Base-by-base conservation (phyloP, 305 asterid genomes). In the Stenogyne calaminthoides region DNA sequence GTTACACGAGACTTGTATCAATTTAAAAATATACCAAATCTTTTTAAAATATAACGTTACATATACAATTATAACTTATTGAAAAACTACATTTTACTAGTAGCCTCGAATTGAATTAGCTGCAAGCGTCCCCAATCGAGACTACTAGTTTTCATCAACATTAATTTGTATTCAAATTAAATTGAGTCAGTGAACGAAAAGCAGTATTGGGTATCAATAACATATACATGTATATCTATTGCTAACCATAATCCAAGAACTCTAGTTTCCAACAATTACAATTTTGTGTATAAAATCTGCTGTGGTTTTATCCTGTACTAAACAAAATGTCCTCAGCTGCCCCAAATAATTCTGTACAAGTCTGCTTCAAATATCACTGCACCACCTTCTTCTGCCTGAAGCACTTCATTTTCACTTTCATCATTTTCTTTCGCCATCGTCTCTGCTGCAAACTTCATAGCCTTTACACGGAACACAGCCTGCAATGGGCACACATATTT, bases 381-480 rank as follows among this genome's bases (percentile, higher is more conserved):
- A 2, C 5, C 22, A 7, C 44, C 58, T 75, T 49, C 80, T 85
- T 90, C 86, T 34, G 90, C 81, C 74, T 80, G 88, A 61, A 91
- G 81, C 29, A 82, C 81, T 76, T 83, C 76, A 9, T 57, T 64
- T 46, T 71, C 54, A 46, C 1, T 46, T n/a, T 14, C 88, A 40
- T 75, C 82, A 62, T 71, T 72, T 42, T 60, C 69, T 42, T 47
- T 73, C 0, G 70, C 16, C 55, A 37, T 54, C 51, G 39, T 44
- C 72, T 76, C 82, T 0, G 92, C 84, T 39, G 84, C 86, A 20
- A 81, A 20, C 70, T 87, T 93, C 91, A 86, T 72, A 18, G 83
- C 93, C 84, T 93, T 93, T 6, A 93, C 96, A 7, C 96, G 96
- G 65, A 88, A 91, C 2, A 76, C 77, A 2, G 71, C 94, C 98